Base-by-base conservation (phyloP, 148 eudicot species). In the Cornus controversa region DNA sequence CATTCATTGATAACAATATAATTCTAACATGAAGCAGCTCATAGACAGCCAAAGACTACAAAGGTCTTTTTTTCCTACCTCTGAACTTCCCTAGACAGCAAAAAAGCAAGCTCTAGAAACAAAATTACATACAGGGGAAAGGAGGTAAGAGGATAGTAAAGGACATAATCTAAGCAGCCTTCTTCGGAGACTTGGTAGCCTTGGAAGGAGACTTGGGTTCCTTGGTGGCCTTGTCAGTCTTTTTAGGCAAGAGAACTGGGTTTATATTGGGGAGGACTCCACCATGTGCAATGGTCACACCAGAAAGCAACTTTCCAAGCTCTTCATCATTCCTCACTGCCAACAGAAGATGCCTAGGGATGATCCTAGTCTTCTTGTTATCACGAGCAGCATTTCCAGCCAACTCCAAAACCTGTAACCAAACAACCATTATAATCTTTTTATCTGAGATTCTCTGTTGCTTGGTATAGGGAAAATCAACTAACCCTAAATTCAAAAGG, bases 321-420 rank as follows among this genome's bases (percentile, higher is more conserved):
- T 91, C 94, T 10, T 91, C 92, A 14, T 91, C 94, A 27, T 91
- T 91, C 86, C 94, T 89, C n/a, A 91, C 73, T 0, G 94, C 94
- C 16, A 91, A 73, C 5, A 91, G 78, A 28, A 91, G 74, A 34
- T 91, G 94, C 82, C 94, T 82, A 3, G 94, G 94, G 67, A 87
- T 88, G 14, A 90, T 90, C 25, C 91, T 85, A 76, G 58, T 87
- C 90, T 90, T 90, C 84, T 90, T 90, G 89, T 90, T 90, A 81
- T 89, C 94, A 20, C 90, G 75, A 0, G 94, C 94, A 1, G 91
- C 94, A 74, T 91, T 91, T 53, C 94, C 92, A 31, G 94, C 94
- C 80, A 91, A 86, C 23, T 91, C 94, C 83, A 91, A 8, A 0
- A 91, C 90, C 94, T 91, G 45, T 20, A 58, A 69, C 14, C 10